Percentiles rank a stretch among this genome's conserved stretches.
These are phyloP conservation scores for Oryza longistaminata DNA, from an alignment of 176 grass and related monocot genomes.

Conservation along the genomic window DNA sequence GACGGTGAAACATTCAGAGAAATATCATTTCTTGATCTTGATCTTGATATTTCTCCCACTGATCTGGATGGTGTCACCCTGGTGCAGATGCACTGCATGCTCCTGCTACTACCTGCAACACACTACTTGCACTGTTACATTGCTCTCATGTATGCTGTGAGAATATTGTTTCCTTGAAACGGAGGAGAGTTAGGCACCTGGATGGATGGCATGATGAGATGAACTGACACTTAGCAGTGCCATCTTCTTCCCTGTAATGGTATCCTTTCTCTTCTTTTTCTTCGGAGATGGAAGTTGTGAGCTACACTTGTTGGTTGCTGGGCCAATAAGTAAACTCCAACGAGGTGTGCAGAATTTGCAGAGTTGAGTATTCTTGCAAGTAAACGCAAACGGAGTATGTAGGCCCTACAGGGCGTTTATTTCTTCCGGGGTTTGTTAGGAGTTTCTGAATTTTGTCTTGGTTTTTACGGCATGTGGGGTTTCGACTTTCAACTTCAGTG, in stretches of 20 bases:
- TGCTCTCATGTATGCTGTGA: background rate
- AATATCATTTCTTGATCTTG: constrained; percentile 16
- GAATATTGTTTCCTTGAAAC: background rate
- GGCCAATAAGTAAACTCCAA: constrained; percentile 44
- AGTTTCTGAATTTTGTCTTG: constrained; percentile 13
- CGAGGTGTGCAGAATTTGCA: background rate
- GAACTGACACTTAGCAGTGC: background rate
- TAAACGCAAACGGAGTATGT: background rate
- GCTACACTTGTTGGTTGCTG: background rate
- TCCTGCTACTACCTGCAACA: background rate
- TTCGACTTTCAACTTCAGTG: background rate
- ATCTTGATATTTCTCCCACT: constrained; percentile 4
- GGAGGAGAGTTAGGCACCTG: background rate
- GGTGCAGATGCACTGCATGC: background rate
- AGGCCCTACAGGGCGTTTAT: constrained; percentile 22
- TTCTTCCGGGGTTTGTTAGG: background rate
- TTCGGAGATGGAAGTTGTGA: background rate
- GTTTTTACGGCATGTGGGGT: background rate
- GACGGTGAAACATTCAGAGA: background rate
- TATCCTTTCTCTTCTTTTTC: background rate
- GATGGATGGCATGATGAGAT: constrained; percentile 15
- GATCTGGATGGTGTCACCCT: constrained; percentile 13
- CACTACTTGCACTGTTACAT: background rate
- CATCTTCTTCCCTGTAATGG: constrained; percentile 19
- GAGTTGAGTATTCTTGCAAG: constrained; percentile 51